These are phyloP conservation scores for Diaporthe australafricana DNA, from an alignment of 2,329 filamentous ascomycete species.

Conservation along the genomic window DNA sequence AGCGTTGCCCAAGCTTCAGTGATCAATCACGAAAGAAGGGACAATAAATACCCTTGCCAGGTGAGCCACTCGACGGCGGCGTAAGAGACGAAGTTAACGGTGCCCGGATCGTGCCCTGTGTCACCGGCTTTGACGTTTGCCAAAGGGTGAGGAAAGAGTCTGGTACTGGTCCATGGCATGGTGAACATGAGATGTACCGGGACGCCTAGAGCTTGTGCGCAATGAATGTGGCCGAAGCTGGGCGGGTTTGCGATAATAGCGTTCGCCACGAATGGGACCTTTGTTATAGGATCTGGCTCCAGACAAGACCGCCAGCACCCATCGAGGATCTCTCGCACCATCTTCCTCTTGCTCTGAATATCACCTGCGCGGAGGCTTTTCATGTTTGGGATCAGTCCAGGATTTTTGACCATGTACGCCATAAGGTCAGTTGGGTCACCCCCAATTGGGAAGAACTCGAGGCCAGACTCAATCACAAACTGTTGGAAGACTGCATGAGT, in stretches of 20 bases:
- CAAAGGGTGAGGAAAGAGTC: background rate
- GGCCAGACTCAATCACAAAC: slow-evolving; percentile 61
- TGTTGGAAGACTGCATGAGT: slow-evolving; percentile 66
- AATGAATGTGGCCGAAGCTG: background rate
- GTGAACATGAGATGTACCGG: background rate
- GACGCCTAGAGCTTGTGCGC: background rate
- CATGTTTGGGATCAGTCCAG: slow-evolving; percentile 51
- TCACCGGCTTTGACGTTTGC: background rate
- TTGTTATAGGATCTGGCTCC: slow-evolving; percentile 39
- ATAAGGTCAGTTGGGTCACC: slow-evolving; percentile 64
- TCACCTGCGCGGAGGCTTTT: slow-evolving; percentile 51
- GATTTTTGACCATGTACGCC: slow-evolving; percentile 55
- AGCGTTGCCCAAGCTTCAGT: too few species aligned
- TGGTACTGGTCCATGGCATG: background rate
- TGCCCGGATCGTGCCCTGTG: background rate
- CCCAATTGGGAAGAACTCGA: slow-evolving; percentile 69
- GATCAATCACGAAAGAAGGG: too few species aligned
- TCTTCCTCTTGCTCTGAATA: slow-evolving; percentile 49
- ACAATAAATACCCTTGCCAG: background rate
- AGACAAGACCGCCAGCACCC: slow-evolving; percentile 48
- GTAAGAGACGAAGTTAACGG: background rate
- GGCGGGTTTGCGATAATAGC: background rate
- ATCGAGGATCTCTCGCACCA: slow-evolving; percentile 45
- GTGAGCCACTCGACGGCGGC: background rate
- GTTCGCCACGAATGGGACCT: slow-evolving; percentile 49